Base-by-base conservation (phyloP, 176 grass and related monocot species). In the Aegilops speltoides region DNA sequence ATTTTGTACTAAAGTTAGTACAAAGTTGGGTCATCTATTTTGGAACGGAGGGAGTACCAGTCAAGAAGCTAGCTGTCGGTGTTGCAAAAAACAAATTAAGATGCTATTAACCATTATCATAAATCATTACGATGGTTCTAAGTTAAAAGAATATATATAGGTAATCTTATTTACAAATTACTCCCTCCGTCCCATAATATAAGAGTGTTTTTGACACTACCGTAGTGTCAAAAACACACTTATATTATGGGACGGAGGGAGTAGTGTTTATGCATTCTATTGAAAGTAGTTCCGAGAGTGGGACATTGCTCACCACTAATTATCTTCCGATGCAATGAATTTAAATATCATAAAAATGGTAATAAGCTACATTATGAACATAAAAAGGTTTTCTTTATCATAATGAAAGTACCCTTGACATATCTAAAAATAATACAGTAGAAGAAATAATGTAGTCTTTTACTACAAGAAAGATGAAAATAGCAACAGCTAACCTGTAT, bases 401-500 rank as follows among this genome's bases (percentile, higher is more conserved):
- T 45, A 25, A 3, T 45, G 37, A 7, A 73, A 45, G 10, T 45
- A 73, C 38, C 16, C 70, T 73, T 41, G 48, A 31, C 48, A 15
- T 54, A 54, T 54, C 50, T 38, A 75, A 29, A 75, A 9, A 50
- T 29, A 48, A 76, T 37, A 48, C 45, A 48, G 45, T 48, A 38
- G 12, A 36, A 24, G 40, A 24, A 28, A n/a, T 4, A 54, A 54
- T 22, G 2, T 12, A 43, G 26, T 32, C 5, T 80, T 43, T 14
- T 52, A 43, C 4, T 36, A 7, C 46, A 86, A 71, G 37, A 84
- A 92, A 50, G 13, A 73, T 10, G 2, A 33, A 56, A 59, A 70
- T 74, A 70, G 46, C 6, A 28, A 17, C 2, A 76, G 29, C 0
- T 65, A 78, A 98, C 94, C 97, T 98, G 79, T 62, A 94, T 88